A percentile compares a stretch with the other conserved stretches of the same genome.
phyloP scores from a whole-genome alignment of 2,329 filamentous ascomycete species.

The Hyphodiscus sp. region DNA sequence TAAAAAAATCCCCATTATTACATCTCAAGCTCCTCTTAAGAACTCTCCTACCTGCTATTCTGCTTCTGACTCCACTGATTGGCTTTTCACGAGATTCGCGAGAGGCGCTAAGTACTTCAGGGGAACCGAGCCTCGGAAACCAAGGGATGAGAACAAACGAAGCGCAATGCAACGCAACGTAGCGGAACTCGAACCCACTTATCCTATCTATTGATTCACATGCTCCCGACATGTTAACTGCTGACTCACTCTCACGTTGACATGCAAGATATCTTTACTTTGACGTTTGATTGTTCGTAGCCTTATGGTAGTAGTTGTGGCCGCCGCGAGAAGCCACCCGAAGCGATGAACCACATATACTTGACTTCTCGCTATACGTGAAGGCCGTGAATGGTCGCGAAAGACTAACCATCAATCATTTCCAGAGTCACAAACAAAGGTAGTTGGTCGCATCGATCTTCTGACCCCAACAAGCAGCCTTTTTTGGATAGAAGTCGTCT shows the following conservation, averaged over 20 bases:
- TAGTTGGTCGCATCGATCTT: background rate
- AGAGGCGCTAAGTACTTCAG: background rate
- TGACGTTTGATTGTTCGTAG: background rate
- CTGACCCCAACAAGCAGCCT: background rate
- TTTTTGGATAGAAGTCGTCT: too few species aligned
- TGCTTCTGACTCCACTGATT: background rate
- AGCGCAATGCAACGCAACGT: background rate
- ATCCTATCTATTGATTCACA: background rate
- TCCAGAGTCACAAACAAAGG: background rate
- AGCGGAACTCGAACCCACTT: background rate
- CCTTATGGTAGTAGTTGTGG: background rate
- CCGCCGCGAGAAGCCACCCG: background rate
- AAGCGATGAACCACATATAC: too few species aligned
- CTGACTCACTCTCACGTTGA: background rate
- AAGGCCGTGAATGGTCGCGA: too few species aligned
- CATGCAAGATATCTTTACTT: too few species aligned
- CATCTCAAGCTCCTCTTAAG: too few species aligned
- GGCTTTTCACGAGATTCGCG: background rate
- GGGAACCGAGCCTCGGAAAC: background rate
- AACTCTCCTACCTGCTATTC: too few species aligned
- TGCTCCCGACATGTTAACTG: too few species aligned
- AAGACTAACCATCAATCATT: too few species aligned
- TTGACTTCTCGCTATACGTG: too few species aligned
- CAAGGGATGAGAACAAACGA: background rate
- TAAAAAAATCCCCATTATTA: too few species aligned